These are phyloP conservation scores for Fusarium dimerum DNA, from an alignment of 2,329 filamentous ascomycete species.

Conservation along the genomic window DNA sequence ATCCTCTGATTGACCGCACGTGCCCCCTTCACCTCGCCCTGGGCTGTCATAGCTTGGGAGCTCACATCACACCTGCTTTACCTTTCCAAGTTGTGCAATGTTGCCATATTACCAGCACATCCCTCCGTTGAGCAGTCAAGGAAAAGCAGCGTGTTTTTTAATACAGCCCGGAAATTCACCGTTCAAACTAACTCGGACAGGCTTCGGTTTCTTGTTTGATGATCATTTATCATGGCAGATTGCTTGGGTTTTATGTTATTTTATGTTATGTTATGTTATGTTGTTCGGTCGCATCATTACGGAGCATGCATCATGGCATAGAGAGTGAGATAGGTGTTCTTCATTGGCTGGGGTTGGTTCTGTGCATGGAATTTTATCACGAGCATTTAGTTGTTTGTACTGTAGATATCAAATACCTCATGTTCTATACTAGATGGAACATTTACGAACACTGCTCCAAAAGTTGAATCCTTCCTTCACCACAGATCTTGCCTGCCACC, in stretches of 20 bases:
- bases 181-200: neutral
- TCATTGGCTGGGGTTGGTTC: constrained; percentile 5
- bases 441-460: constrained; percentile 6
- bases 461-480: constrained; percentile 5
- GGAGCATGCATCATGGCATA: constrained; percentile 5
- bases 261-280: constrained; percentile 1
- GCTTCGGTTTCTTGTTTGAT: constrained; percentile 10
- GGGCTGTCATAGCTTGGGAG: constrained; percentile 11
- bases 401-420: constrained; percentile 18
- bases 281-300: constrained; percentile 5
- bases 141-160: neutral
- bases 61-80: constrained; percentile 15
- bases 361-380: constrained; percentile 8
- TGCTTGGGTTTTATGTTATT: neutral
- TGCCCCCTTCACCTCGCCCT: constrained; percentile 18
- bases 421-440: constrained; percentile 15
- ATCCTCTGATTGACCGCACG: constrained; percentile 31
- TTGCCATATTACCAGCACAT: neutral
- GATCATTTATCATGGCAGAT: constrained; percentile 9
- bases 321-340: constrained; percentile 5
- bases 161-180: neutral
- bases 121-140: neutral
- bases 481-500: constrained; percentile 21
- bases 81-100: constrained; percentile 2
- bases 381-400: constrained; percentile 16